Base-by-base conservation (phyloP, 73 alveolate genomes). In the Breviolum minutum region DNA sequence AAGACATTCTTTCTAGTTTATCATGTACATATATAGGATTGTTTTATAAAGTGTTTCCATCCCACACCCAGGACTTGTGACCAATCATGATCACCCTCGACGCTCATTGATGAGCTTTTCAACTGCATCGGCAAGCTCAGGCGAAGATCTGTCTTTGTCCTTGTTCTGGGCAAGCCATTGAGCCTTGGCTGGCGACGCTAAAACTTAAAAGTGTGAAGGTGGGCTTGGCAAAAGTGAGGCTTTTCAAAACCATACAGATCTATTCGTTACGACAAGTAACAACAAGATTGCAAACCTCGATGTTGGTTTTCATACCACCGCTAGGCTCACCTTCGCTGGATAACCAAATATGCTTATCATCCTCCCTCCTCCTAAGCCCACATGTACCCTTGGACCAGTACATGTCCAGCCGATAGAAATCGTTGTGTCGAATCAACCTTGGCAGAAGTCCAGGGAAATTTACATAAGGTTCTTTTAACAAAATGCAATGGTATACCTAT, bases 181-280 rank as follows among this genome's bases (percentile, higher is more conserved):
- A 48, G 88, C 88, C 88, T 80, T 24, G 66, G 69, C 14, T 26
- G 84, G 84, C n/a, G n/a, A n/a, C n/a, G 74, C 74, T 66, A 13
- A 66, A 66, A 17, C 24, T 66, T 11, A 66, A 66, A 66, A 66
- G 74, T 11, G 17, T 13, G 74, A 48, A 9, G 60, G 64, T 10
- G 69, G 69, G 7, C 7, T 40, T 3, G 64, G 14, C 64, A 80
- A 10, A 8, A n/a, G 62, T 5, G 22, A 74, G n/a, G n/a, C n/a
- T n/a, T n/a, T n/a, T n/a, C n/a, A n/a, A n/a, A n/a, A n/a, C n/a
- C n/a, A n/a, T n/a, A n/a, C n/a, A n/a, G n/a, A n/a, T n/a, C n/a
- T n/a, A n/a, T n/a, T n/a, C n/a, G n/a, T n/a, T n/a, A n/a, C n/a
- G 74, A 7, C 88, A 32, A 80, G 88, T 16, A 17, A 24, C 88